Base-by-base conservation (phyloP, 305 asterid species). In the Solanum aculeatissimum region DNA sequence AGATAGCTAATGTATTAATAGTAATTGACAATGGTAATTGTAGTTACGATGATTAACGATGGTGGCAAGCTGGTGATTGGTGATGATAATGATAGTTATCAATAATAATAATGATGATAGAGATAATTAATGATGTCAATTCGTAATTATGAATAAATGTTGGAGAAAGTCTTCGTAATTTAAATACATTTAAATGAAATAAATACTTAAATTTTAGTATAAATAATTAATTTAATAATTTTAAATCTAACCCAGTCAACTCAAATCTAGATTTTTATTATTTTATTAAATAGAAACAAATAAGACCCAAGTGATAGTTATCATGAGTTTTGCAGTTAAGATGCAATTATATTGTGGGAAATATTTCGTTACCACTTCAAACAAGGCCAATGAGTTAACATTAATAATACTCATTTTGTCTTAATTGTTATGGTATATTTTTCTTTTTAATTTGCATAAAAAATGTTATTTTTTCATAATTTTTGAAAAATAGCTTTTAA, bases 61-160 rank as follows among this genome's bases (percentile, higher is more conserved):
- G 2, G 10, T 58, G 29, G 0, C 11, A 13, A 21, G 10, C 8
- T 0, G 3, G 15, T 25, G 15, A 58, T 58, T 21, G 29, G 2
- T 3, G 12, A 10, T 0, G 4, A 57, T 57, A 57, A 57, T 58
- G 3, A 4, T 58, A 32, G 38, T 32, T 32, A 6, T 0, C 6
- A 32, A 32, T 6, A 32, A 32, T 32, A 1, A 58, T 21, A 6
- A 1, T 18, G 15, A 21, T 21, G 6, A 58, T 3, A n/a, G 0
- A 57, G 10, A 6, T 57, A 14, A 2, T 57, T 57, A n/a, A 7
- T n/a, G 0, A 21, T 10, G 0, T 0, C 3, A 9, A 0, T n/a
- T n/a, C 6, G 9, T 23, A 57, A 9, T 57, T 57, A 1, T 57
- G 21, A 2, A 9, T 21, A n/a, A 9, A n/a, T n/a, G 2, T n/a